These are phyloP conservation scores for Diaporthe vexans DNA, from an alignment of 2,329 filamentous ascomycete species.

Conservation along the genomic window DNA sequence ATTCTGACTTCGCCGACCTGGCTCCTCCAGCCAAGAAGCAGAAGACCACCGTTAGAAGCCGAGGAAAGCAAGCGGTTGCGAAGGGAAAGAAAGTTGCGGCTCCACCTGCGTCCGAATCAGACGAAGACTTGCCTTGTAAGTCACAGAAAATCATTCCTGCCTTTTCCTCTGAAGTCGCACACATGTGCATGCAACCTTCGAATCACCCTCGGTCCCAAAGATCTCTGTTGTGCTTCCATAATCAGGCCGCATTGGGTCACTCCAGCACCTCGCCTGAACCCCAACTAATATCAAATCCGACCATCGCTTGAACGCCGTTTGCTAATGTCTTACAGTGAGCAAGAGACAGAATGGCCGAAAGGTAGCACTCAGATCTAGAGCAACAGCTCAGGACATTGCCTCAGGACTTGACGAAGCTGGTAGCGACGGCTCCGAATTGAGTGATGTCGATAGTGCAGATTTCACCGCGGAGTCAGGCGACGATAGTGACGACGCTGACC, in stretches of 20 bases:
- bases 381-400: not conserved
- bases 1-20: slow-evolving; percentile 33
- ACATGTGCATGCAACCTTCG: not conserved
- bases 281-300: too few species aligned
- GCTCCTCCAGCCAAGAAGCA: slow-evolving; percentile 38
- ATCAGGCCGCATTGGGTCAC: not conserved
- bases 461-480: slow-evolving; percentile 44
- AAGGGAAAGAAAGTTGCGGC: slow-evolving; percentile 29
- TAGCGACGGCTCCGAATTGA: slow-evolving; percentile 21
- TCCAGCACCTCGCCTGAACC: not conserved
- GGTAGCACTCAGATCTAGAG: not conserved
- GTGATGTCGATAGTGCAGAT: slow-evolving; percentile 6
- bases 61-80: slow-evolving; percentile 14
- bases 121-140: slow-evolving; percentile 37
- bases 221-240: not conserved
- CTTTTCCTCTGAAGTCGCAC: too few species aligned
- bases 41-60: slow-evolving; percentile 29
- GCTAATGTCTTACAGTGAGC: slow-evolving; percentile 14
- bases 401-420: slow-evolving; percentile 21
- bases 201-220: not conserved
- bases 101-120: not conserved
- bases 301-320: not conserved
- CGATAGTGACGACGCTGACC: slow-evolving; percentile 52
- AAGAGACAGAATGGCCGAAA: slow-evolving; percentile 9
- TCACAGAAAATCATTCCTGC: not conserved